phyloP scores from a whole-genome alignment of 352 stramenopile genomes.

The Phytophthora citrophthora region DNA sequence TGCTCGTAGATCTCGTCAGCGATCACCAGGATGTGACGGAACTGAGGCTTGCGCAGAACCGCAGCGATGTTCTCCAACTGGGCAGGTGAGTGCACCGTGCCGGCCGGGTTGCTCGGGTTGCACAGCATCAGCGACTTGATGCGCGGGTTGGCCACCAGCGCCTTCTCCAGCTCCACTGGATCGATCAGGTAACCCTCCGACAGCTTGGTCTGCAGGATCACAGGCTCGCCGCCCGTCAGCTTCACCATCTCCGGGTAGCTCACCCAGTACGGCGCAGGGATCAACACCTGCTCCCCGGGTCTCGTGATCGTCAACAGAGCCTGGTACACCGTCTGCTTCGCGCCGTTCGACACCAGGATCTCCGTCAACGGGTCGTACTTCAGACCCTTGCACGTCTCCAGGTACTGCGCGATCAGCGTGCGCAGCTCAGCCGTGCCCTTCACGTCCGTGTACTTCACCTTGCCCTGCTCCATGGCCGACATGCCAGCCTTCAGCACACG shows the following conservation, averaged over 20 bases:
- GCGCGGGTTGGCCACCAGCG: conserved; percentile 70
- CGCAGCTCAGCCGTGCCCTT: conserved; percentile 91
- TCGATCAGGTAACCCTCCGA: conserved; percentile 87
- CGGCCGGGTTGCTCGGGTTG: conserved; percentile 97
- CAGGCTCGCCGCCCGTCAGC: conserved; percentile 86
- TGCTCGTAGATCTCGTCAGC: conserved; percentile 97
- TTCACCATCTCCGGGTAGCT: conserved; percentile 98
- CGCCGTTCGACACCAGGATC: conserved; percentile 96
- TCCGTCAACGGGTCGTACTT: conserved; percentile 90
- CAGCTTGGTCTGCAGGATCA: conserved; percentile 92
- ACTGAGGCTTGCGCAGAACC: conserved; percentile 62
- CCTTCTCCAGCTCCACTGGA: conserved; percentile 72
- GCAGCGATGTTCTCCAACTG: conserved; percentile 62
- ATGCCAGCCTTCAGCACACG: conserved; percentile 92
- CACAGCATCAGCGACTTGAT: conserved; percentile 95
- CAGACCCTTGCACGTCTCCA: conserved; percentile 90
- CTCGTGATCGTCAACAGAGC: conserved; percentile 92
- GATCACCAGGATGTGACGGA: conserved; percentile 87
- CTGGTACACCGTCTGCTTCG: conserved; percentile 96
- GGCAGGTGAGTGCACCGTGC: conserved; percentile 73
- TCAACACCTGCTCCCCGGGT: conserved; percentile 94
- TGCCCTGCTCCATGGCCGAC: conserved; percentile 65
- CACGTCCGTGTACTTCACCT: conserved; percentile 92
- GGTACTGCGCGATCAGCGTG: conserved; percentile 90
- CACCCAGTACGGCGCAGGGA: conserved; percentile 97